Evolutionary conservation across 305 asterid genomes (phyloP).

Genomic region (Fraxinus dipetala): DNA sequence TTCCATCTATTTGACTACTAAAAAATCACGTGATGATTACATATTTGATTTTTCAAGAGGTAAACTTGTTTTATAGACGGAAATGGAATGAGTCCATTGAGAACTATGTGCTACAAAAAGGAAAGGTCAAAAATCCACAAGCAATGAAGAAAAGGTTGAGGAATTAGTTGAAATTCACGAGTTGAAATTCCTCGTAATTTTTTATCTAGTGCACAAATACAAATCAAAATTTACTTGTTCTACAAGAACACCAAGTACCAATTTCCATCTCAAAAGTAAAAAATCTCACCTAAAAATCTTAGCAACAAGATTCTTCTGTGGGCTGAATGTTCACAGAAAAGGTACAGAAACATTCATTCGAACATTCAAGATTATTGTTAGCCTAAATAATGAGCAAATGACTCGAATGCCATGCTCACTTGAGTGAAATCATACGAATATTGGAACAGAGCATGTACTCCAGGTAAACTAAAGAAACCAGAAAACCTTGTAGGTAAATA

Average conservation of each 20-base stretch:
- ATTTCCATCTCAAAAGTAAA: background rate
- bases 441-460: background rate
- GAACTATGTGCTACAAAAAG: background rate
- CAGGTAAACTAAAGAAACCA: slow-evolving; percentile 18
- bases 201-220: background rate
- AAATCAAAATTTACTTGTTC: background rate
- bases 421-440: background rate
- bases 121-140: background rate
- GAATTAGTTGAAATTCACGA: background rate
- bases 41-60: background rate
- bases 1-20: no score
- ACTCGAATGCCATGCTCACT: background rate
- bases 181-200: background rate
- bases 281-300: background rate
- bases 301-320: background rate
- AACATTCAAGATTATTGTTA: background rate
- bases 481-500: background rate
- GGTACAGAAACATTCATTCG: background rate
- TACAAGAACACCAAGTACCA: background rate
- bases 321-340: background rate
- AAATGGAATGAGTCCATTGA: background rate
- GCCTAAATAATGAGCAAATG: background rate
- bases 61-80: background rate
- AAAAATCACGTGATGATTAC: background rate
- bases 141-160: background rate